Conservation (phyloP, 2,329 filamentous ascomycete species). For the Monilinia vaccinii-corymbosi region DNA sequence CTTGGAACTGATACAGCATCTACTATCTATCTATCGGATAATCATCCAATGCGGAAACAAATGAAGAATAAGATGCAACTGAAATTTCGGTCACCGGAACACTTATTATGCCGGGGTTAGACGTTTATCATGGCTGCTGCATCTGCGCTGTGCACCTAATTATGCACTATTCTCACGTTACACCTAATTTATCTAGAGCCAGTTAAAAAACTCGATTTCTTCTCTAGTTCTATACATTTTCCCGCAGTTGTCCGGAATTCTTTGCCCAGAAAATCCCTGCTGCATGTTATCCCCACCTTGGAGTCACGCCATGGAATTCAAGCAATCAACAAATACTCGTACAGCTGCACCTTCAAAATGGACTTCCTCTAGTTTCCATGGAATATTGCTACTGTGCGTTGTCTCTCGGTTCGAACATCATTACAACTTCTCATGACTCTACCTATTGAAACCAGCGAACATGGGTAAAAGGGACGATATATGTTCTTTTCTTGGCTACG, state of each 20-base stretch:
- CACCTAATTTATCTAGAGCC: neutral
- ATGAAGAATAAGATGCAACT: neutral
- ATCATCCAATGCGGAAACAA: neutral
- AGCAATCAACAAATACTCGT: conserved; percentile 3
- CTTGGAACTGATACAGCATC: too few species aligned
- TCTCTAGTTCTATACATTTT: neutral
- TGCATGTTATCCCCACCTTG: conserved; percentile 4
- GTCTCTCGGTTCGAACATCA: neutral
- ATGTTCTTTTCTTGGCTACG: conserved; percentile 11
- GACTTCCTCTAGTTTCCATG: neutral
- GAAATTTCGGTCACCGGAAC: conserved; percentile 6
- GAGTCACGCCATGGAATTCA: conserved; percentile 1
- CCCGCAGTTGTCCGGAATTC: neutral
- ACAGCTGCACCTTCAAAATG: neutral
- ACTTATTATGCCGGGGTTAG: neutral
- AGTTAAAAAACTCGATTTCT: neutral
- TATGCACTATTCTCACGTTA: neutral
- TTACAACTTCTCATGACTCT: neutral
- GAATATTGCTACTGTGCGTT: neutral
- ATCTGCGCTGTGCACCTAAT: neutral
- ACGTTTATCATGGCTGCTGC: conserved; percentile 1
- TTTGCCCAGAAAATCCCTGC: neutral
- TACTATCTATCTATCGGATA: neutral
- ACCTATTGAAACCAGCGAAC: neutral
- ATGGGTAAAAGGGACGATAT: conserved; percentile 8